Evolutionary conservation across 805 yeast species (phyloP), one percentile per base, ranked within the genome.

Genomic region (Suhomyces pyralidae): DNA sequence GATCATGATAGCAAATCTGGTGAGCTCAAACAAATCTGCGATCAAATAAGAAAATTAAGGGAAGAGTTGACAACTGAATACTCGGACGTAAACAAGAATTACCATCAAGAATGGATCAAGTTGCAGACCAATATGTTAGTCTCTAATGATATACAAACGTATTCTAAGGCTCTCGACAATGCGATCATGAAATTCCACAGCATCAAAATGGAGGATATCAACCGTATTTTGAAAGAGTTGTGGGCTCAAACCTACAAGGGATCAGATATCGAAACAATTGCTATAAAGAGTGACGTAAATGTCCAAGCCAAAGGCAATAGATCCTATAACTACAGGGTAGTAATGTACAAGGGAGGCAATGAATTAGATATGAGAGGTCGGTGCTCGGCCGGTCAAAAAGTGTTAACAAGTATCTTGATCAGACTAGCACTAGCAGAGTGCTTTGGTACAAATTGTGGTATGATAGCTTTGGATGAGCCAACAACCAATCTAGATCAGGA

Each of bases 281-380:
- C 87, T 61, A 90, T 94, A 56, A 80, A 85, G 58, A 87, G 96
- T 40, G 98, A 93, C 60, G 85, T 84, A 20, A 81, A 81, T 49
- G 65, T 71, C 14, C 78, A 72, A 54, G 70, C 73, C 2, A 76
- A 73, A 50, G 81, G 77, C 3, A 81, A 82, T 42, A 74, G 96
- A 52, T 82, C 94, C 1, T 93, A 92, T 67, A 92, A 93, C 65
- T 93, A 93, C 64, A 77, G 97, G 38, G 97, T 94, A 17, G 96
- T 92, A 20, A 94, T 94, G 99, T 84, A 85, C 54, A 94, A 94
- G 66, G 90, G 88, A 62, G 93, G 88, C 54, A 88, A 85, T 1
- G 98, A 94, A 67, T 73, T 94, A 46, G 99, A 94, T 65, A 94
- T 94, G 99, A 81, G 99, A 56, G 99, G 99, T 0, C 74, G 99